Evolutionary conservation across 2,329 filamentous ascomycete species (phyloP).

Genomic region (Talaromyces sp.): DNA sequence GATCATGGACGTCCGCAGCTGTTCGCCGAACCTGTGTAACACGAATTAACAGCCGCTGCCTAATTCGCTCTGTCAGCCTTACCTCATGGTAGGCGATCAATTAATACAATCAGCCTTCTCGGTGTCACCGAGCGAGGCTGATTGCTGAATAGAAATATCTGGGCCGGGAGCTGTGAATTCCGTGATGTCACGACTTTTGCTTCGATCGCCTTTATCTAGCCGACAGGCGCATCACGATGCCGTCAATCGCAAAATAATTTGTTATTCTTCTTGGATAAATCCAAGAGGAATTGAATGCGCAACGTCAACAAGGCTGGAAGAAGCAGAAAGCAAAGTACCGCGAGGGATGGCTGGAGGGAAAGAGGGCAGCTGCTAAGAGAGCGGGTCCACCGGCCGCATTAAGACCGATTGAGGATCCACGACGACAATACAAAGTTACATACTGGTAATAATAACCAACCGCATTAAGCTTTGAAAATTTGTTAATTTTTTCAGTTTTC

Average conservation of each 20-base stretch:
- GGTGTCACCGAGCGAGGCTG: neutral
- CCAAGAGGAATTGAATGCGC: neutral
- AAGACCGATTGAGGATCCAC: neutral
- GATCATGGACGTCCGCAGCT: constrained; percentile 91
- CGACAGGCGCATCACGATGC: neutral
- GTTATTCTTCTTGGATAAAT: neutral
- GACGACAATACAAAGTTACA: neutral
- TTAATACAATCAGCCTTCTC: neutral
- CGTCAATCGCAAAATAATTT: neutral
- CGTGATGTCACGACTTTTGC: neutral
- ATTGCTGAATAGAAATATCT: neutral
- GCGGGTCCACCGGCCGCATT: neutral
- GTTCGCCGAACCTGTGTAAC: constrained; percentile 72
- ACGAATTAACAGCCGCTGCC: neutral
- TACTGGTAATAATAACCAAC: neutral
- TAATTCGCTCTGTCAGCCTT: neutral
- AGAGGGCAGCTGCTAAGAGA: neutral
- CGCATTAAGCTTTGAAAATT: neutral
- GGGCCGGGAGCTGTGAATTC: neutral
- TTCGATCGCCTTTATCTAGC: neutral
- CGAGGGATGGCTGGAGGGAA: neutral
- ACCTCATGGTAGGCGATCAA: constrained; percentile 2
- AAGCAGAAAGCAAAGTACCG: neutral
- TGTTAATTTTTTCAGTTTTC: neutral
- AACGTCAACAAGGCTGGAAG: too few relatives aligned